Base-by-base conservation (phyloP, 805 yeast genomes). In the Yarrowia hollandica region DNA sequence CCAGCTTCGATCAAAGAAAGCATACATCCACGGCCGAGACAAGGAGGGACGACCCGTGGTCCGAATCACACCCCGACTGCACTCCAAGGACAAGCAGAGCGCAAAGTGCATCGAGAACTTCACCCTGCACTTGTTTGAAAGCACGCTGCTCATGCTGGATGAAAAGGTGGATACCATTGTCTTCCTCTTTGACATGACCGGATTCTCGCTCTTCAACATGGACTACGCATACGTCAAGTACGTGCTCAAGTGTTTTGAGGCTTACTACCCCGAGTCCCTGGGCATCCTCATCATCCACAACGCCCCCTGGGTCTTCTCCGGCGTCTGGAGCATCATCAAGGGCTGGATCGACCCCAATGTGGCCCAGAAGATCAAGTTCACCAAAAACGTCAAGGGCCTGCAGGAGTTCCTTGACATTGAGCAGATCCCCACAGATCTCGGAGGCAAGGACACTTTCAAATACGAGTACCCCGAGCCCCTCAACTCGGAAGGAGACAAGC, bases 1-100 rank as follows among this genome's bases (percentile, higher is more conserved):
- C 76, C 84, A 82, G n/a, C 98, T 94, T 76, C 92, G 94, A 75
- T 87, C 94, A 23, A 73, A 82, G 54, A 96, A 91, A 64, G 96
- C 96, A 61, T 94, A 91, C 76, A 94, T 94, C 73, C 98, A 94
- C 77, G 91, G 94, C 77, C 88, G 90, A 28, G 99, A 94, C 74
- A 88, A 80, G 68, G 97, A 92, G 64, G 99, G 99, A 52, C 86
- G 99, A 70, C 99, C 99, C 5, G 86, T 90, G 46, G 84, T 86
- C 58, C 79, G 88, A 71, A 88, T 92, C 15, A 52, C 44, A 2
- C 58, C 58, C 16, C 78, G 82, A 64, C 76, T 80, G 64, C 95
- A 88, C 68, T 75, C 74, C 64, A 71, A 85, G 2, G 69, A 75
- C 10, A 83, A 77, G 15, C 86, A 82, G 70, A 73, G 85, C 0